Base-by-base conservation (phyloP, 169 alveolate species). In the Eimeria tenella region DNA sequence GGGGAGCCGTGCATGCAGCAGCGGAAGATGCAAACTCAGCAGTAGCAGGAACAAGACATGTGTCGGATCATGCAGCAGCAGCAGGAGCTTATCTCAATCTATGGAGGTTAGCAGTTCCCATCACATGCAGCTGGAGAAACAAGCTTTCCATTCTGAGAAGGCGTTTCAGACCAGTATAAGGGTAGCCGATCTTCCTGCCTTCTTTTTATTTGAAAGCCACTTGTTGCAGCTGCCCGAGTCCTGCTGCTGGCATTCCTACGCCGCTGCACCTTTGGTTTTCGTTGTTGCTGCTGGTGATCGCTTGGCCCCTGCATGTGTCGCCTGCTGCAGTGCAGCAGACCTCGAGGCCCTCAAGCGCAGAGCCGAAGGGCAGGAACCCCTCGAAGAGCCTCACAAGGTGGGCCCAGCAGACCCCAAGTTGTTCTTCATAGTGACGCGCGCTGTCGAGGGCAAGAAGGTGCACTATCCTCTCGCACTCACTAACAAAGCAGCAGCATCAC, bases 281-380 rank as follows among this genome's bases (percentile, higher is more conserved):
- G 65, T 3, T 11, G 10, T 3, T 58, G 65, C 65, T 15, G 65
- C 65, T 58, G 65, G 5, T 58, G 65, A 9, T 58, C 65, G 42
- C 42, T 31, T 58, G 65, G 10, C 65, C 17, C n/a, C 65, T 58
- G 65, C 65, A 11, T 10, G 11, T 65, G 49, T n/a, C n/a, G 58
- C 77, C 21, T 21, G 52, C 58, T 73, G 83, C 83, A 73, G 83
- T 53, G 56, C 83, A 8, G 83, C 83, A 31, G 83, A 73, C 23
- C 55, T 73, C 55, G 83, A 73, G 83, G 56, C 83, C 56, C 56
- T 73, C 55, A 73, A 73, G n/a, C 83, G 83, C 55, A 11, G 83
- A 31, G 83, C 83, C 19, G 83, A 21, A 21, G 55, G 83, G 9
- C 7, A 9, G 56, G 83, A 21, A 31, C 58, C 56, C 58, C 56